Percentiles rank a stretch among this genome's conserved stretches.
These are phyloP conservation scores for Hymenoscyphus scutula DNA, from an alignment of 2,329 filamentous ascomycete species.

Conservation along the genomic window DNA sequence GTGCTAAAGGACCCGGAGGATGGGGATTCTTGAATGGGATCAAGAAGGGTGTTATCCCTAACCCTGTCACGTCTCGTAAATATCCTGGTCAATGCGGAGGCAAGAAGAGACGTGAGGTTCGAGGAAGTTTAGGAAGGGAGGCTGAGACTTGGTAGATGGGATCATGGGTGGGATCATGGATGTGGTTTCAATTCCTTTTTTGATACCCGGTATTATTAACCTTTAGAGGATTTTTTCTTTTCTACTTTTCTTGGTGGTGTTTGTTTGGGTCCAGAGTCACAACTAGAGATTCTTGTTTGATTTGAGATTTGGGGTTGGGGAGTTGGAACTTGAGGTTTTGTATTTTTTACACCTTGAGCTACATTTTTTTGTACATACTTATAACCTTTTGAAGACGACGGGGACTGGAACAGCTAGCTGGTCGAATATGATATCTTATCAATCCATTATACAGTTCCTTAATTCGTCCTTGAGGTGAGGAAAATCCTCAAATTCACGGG, in stretches of 20 bases:
- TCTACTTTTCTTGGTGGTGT: background rate
- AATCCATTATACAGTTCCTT: too few species aligned
- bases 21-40: conserved; percentile 41
- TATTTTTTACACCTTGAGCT: background rate
- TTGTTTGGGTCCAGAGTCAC: background rate
- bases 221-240: background rate
- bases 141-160: conserved; percentile 3
- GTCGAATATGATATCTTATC: background rate
- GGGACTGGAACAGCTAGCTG: background rate
- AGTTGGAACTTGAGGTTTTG: background rate
- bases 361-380: conserved; percentile 1
- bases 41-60: conserved; percentile 38
- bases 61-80: conserved; percentile 33
- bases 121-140: conserved; percentile 12
- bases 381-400: background rate
- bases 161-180: background rate
- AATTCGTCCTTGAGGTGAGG: too few species aligned
- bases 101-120: conserved; percentile 15
- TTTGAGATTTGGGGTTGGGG: background rate
- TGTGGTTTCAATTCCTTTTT: background rate
- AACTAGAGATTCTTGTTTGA: background rate
- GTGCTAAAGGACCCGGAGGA: conserved; percentile 38
- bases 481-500: too few species aligned
- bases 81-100: conserved; percentile 25
- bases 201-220: conserved; percentile 1